Evolutionary conservation across 2,329 filamentous ascomycete genomes (phyloP), one percentile per base, ranked within the genome.

Genomic region (Colletotrichum lini): DNA sequence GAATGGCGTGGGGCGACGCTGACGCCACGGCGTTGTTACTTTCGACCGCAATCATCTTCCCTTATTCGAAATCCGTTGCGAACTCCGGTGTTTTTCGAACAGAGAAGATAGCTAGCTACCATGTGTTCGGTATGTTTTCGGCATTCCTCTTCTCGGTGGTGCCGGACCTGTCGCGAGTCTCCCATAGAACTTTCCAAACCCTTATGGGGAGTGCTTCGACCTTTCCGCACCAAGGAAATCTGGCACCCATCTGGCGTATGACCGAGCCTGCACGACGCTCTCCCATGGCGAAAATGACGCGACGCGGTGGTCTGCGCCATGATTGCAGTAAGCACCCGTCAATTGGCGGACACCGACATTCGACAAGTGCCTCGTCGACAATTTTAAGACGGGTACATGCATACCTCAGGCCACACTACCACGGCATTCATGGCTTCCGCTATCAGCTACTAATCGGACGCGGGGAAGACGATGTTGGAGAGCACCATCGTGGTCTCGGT

Each of bases 401-500:
- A 87, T 72, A 82, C 84, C 2, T 81, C 81, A 57, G 84, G 84
- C 69, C 76, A 84, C 71, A 80, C 80, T 26, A 81, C 77, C 21
- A 80, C 84, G 4, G 83, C 82, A 12, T 85, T 84, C 3, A 86
- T 84, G 0, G 85, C 85, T 0, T 86, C 82, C 75, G 86, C 86
- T 0, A 88, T 88, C 63, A 84, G 83, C 30, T 88, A 88, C 72
- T 78, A 86, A 68, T 80, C 79, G 9, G 82, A 87, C n/a, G 75
- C 87, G 23, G 75, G 76, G 53, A 79, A 83, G 38, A 85, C 88
- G 4, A 85, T 81, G 4, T 83, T 86, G 79, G 84, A 86, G 56
- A 87, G 87, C 73, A 78, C 88, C n/a, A 84, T 84, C 2, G 84
- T 88, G 4, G 87, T 88, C 71, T 83, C 82, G 0, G 83, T 86